Base-by-base conservation (phyloP, 2,329 filamentous ascomycete genomes). In the Zymoseptoria crescenta region DNA sequence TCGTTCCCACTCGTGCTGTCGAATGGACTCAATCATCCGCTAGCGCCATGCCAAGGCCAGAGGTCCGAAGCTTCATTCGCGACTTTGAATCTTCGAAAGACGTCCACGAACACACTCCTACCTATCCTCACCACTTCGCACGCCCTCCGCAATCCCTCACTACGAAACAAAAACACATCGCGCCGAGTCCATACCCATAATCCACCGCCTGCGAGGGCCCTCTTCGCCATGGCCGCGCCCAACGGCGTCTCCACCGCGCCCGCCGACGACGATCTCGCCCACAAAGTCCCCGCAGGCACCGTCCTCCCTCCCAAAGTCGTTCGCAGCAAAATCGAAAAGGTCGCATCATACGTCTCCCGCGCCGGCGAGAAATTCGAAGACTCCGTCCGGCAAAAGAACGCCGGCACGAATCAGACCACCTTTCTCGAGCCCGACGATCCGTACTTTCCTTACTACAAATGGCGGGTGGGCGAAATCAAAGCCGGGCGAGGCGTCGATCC, bases 221-320 rank as follows among this genome's bases (percentile, higher is more conserved):
- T 45, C 35, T 13, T 45, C 64, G 58, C 45, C 57, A 71, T 70
- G 69, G 70, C 69, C 59, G 67, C 68, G 58, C 64, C 68, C 49
- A 67, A 67, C 56, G 67, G 63, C 55, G 65, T 64, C 57, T 62
- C 64, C 52, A 58, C 60, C 24, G 56, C 60, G 45, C 61, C 62
- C 55, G 64, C 65, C 56, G 64, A 65, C 28, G 67, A 72, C 49
- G 80, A 83, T 57, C 76, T 91, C 63, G 83, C 86, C 63, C 83
- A 86, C 73, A 93, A 91, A 74, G 86, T 90, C 35, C 93, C 93
- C 3, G 78, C 86, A 59, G 91, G 91, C 63, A 82, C 96, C 64
- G 89, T 96, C 58, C 82, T 96, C 57, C 94, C 94, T 21, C 94
- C 85, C 0, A 84, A 86, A 72, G 89, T 92, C 71, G 91, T 96